Base-by-base conservation (phyloP, 192 early-diverging fungal species). In the Thoreauomyces humboldtii region DNA sequence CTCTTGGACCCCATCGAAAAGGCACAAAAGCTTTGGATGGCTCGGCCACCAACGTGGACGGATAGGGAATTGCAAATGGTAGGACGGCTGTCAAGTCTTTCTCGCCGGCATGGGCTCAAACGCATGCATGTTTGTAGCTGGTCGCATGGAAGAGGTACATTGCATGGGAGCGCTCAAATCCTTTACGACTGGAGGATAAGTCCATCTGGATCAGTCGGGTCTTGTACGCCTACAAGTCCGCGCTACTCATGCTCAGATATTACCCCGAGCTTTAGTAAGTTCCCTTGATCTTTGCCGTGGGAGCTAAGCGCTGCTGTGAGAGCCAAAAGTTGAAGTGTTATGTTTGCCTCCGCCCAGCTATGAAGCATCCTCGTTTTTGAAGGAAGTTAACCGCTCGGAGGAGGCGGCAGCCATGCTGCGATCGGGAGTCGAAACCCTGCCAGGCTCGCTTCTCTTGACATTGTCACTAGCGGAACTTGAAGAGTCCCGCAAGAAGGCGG, bases 191-290 rank as follows among this genome's bases (percentile, higher is more conserved):
- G 31, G 89, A 89, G 37, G 91, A 92, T 31, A 59, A 71, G 15
- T 41, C 57, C 0, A 64, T 61, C 3, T 55, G 95, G 17, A 72
- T 83, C 7, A 75, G 83, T 35, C 83, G 96, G 12, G 88, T 97
- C 0, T 71, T 84, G 1, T 93, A 89, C 74, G 90, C 89, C 0
- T 98, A 95, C 70, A 89, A 88, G 60, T 91, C 91, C 56, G 88
- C 91, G 6, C 82, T 95, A 53, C 74, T 92, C 70, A 88, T 81
- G 35, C 78, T 97, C 62, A 71, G 93, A 45, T 88, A 87, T 51
- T 96, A 88, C 59, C 93, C 94, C 0, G 92, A 96, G 66, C 72
- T 97, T 14, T 96, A 93, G 96, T 89, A 79, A 62, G 67, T 45
- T 6, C 25, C 31, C 47, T 11, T 22, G 47, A 9, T 9, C 38